Base-by-base conservation (phyloP, 2,329 filamentous ascomycete genomes). In the Aspergillus spinulosporus region DNA sequence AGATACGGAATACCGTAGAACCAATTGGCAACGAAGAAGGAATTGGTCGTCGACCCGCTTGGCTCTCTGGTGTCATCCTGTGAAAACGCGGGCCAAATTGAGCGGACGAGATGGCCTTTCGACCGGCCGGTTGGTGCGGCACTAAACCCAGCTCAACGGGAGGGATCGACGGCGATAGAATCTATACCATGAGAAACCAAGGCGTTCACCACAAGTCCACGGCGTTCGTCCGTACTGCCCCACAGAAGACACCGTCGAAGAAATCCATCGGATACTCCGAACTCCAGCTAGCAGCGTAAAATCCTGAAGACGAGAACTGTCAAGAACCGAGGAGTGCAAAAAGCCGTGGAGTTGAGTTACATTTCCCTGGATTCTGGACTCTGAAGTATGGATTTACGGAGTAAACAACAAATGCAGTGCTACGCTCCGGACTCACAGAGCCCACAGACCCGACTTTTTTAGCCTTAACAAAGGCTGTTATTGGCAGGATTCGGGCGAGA, bases 1-100 rank as follows among this genome's bases (percentile, higher is more conserved):
- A 46, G 52, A 59, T 59, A 52, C 15, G 60, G 59, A 37, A 60
- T 56, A 52, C 49, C 12, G 44, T 28, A 54, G 56, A 52, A 39
- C 62, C 59, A 64, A 64, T 61, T 45, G 49, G 42, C 14, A 37
- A 36, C 42, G 15, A 42, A 54, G 54, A 44, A 54, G 49, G 52
- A 14, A 48, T 29, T 32, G 32, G 50, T 54, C 44, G 56, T 21
- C 59, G 57, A 45, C 57, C 49, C 58, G 52, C 50, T 52, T 54
- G 28, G 42, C 56, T 53, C 51, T 34, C 43, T 21, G 21, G 9
- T 47, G n/a, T 47, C n/a, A 46, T 31, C 52, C 54, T 47, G 51
- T 52, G 28, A 42, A 21, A 21, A 50, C 53, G 52, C 55, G 47
- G 46, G 54, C 51, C 61, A 51, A 48, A 53, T 57, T 43, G 48